These are phyloP conservation scores for Cytospora paraplurivora DNA, from an alignment of 2,329 filamentous ascomycete species.

Conservation along the genomic window DNA sequence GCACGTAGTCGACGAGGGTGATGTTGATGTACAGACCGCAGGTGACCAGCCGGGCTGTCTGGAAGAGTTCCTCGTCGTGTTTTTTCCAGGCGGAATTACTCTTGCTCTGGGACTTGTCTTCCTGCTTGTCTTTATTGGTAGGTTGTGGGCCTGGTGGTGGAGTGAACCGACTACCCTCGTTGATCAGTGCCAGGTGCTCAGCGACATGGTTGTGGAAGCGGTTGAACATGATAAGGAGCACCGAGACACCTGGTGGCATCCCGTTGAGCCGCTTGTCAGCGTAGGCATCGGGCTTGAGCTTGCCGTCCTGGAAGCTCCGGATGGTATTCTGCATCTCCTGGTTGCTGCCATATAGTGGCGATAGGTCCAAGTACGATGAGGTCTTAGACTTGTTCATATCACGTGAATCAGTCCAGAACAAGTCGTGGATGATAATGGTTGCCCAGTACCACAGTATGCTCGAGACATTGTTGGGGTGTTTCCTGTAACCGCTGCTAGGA, in stretches of 20 bases:
- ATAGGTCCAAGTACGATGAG: conserved; percentile 71
- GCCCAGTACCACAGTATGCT: conserved; percentile 74
- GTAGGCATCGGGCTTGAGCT: conserved; percentile 72
- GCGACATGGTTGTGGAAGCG: conserved; percentile 88
- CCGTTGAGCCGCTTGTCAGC: conserved; percentile 70
- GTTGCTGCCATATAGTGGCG: conserved; percentile 71
- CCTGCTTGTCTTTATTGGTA: conserved; percentile 33
- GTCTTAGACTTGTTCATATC: conserved; percentile 66
- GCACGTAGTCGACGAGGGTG: conserved; percentile 74
- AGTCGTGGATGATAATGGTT: conserved; percentile 69
- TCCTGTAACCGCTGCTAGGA: conserved; percentile 49
- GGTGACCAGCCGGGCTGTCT: conserved; percentile 74
- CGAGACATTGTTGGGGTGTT: conserved; percentile 72
- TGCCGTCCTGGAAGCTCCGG: conserved; percentile 70
- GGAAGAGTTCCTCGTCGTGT: conserved; percentile 77
- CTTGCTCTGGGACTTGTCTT: conserved; percentile 49
- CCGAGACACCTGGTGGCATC: conserved; percentile 71
- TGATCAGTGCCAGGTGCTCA: conserved; percentile 78
- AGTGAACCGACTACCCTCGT: conserved; percentile 78
- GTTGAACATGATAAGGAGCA: conserved; percentile 76
- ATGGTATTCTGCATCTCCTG: conserved; percentile 67
- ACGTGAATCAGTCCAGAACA: conserved; percentile 69
- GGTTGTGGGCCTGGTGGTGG: conserved; percentile 51
- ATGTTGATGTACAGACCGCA: conserved; percentile 79
- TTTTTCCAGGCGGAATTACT: conserved; percentile 61